Base-by-base conservation (phyloP, 768 basidiomycete species). In the Sporobolomyces roseus region DNA sequence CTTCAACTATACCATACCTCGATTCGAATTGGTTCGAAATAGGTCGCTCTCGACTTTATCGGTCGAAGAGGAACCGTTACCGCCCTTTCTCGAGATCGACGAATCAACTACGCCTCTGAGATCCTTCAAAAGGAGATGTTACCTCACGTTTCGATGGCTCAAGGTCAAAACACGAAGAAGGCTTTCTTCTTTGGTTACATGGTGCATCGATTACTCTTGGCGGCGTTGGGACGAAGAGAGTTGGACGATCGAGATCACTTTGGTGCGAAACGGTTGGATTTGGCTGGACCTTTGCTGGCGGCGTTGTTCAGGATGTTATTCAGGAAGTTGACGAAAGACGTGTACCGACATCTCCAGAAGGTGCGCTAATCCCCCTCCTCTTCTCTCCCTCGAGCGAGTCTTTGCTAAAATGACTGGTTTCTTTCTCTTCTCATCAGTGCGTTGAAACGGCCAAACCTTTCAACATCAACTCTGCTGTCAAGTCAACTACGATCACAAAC, bases 141-240 rank as follows among this genome's bases (percentile, higher is more conserved):
- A 51, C 96, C 96, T 0, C 96, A 98, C 76, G 88, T 99, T 29
- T 93, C 93, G 3, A 93, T 93, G 87, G 85, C 87, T 1, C 92
- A 94, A 78, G 93, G 93, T 7, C 92, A 91, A 9, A 91, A 94
- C 79, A 92, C 90, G 30, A 96, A 96, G 82, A 99, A 99, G 79
- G 96, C 96, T 2, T 98, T 93, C 80, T 99, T 98, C 84, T 92
- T 98, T 71, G 96, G 96, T 14, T 98, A 98, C 80, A 99, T 99
- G 94, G 91, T 97, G 36, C 94, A 98, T 80, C 88, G 96, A 68
- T 83, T 99, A 32, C 81, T 97, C 0, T 85, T 96, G 25, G 96
- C 96, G 29, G 93, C 93, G 17, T 79, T 99, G 74, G 93, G 97
- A 77, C 84, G 96, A 51, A 84, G 96, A 74, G 96, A 99, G 75